phyloP scores from a whole-genome alignment of 2,329 filamentous ascomycete species.

The Colletotrichum sp. region DNA sequence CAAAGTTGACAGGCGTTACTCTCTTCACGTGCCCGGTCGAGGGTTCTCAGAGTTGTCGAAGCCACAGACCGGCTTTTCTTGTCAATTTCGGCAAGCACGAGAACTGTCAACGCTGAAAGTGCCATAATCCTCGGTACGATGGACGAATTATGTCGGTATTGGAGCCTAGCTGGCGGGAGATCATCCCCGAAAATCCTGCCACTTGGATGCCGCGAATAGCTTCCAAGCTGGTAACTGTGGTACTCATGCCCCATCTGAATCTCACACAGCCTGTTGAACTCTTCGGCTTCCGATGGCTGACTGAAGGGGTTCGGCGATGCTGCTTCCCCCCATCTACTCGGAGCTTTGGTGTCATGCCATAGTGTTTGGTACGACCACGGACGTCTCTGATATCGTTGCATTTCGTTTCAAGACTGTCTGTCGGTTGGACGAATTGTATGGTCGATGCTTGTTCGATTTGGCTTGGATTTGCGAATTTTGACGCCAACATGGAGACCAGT shows the following conservation, averaged over 20 bases:
- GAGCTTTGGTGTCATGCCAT: background rate
- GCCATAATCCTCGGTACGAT: background rate
- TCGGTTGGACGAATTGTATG: background rate
- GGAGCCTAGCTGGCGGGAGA: background rate
- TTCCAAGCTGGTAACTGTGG: background rate
- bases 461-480: background rate
- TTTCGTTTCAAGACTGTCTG: background rate
- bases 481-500: background rate
- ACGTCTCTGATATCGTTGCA: background rate
- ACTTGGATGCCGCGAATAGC: background rate
- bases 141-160: background rate
- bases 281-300: background rate
- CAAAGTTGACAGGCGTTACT: background rate
- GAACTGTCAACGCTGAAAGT: background rate
- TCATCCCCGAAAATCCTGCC: background rate
- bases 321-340: background rate
- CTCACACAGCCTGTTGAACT: background rate
- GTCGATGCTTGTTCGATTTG: background rate
- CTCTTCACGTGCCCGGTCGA: background rate
- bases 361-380: background rate
- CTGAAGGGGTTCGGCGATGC: conserved; percentile 5
- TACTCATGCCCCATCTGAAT: background rate
- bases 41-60: background rate
- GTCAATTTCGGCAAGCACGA: background rate
- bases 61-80: background rate